Evolutionary conservation across 169 alveolate species (phyloP), one percentile per base, ranked within the genome.

Genomic region (Besnoitia besnoiti): DNA sequence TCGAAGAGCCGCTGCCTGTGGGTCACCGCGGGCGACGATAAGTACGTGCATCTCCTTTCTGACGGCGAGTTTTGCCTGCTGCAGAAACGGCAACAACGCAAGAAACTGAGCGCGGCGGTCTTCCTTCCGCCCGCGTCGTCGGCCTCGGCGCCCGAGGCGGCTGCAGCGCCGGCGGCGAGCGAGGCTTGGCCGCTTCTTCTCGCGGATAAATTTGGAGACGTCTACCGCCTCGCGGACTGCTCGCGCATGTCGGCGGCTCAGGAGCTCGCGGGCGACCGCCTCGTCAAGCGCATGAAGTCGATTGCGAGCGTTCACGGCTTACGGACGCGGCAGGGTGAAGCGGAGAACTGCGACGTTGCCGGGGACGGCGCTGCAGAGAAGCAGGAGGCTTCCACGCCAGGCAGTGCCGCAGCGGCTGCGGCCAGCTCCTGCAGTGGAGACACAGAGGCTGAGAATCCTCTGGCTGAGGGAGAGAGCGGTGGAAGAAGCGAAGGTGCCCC

Each of bases 1-100:
- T 7, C 19, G 46, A 37, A n/a, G 42, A 82, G 46, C 62, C 21
- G 40, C 1, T 55, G 51, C 49, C 62, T 85, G 50, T 85, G 90
- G 90, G 76, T 85, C 39, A 85, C 90, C 0, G 90, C 90, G 14
- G 90, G 80, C 0, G 90, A 85, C 12, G 90, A 85, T 37, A 85
- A 85, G 90, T 37, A 35, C 40, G 44, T 87, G 12, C 76, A 49
- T 61, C 67, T 87, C 14, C 35, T 62, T 61, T 12, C 37, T 8
- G 91, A 40, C 85, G 85, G 12, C 5, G 14, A 59, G 24, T 87
- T 61, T 27, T 12, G 40, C 61, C 61, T 87, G n/a, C 85, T 87
- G 84, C 91, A 62, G 73, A 16, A 30, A 8, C 91, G 91, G 46
- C 47, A 42, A 85, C 91, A 87, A 47, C 55, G 91, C 27, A 87